Conservation (phyloP, 768 basidiomycete species). For the Pluteus cervinus region DNA sequence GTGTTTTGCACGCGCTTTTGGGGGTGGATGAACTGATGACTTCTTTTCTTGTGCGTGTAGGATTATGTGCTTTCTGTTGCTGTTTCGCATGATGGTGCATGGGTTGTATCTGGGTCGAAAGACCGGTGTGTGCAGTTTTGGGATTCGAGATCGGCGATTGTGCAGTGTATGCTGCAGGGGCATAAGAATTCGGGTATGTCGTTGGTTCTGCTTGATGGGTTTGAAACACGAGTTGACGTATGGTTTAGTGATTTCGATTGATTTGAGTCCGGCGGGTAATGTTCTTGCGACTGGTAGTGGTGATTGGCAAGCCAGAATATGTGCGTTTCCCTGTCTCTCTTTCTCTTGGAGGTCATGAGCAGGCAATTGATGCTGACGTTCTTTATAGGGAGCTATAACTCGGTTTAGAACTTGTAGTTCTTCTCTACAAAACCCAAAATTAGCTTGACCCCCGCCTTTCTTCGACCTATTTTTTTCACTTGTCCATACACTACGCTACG, state of each 20-base stretch:
- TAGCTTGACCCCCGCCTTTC: too few relatives aligned
- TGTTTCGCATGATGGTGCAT: constrained; percentile 86
- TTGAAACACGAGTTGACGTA: background rate
- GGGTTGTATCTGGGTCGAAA: constrained; percentile 93
- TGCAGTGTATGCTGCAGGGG: constrained; percentile 90
- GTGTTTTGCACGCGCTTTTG: constrained; percentile 25
- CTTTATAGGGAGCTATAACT: too few relatives aligned
- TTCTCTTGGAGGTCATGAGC: background rate
- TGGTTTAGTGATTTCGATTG: constrained; percentile 41
- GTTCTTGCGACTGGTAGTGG: constrained; percentile 49
- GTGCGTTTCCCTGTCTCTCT: constrained; percentile 23
- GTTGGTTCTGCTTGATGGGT: background rate
- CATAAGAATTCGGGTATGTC: constrained; percentile 51
- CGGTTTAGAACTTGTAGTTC: too few relatives aligned
- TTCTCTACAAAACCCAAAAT: too few relatives aligned
- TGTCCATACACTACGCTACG: too few relatives aligned
- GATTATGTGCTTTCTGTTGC: constrained; percentile 53
- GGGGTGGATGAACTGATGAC: background rate
- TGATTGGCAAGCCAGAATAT: constrained; percentile 50
- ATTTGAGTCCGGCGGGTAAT: constrained; percentile 39
- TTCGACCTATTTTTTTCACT: too few relatives aligned
- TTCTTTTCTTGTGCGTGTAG: constrained; percentile 25
- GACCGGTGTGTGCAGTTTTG: constrained; percentile 96
- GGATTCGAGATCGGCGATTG: constrained; percentile 68
- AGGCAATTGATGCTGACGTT: constrained; percentile 16